Evolutionary conservation across 2,329 filamentous ascomycete genomes (phyloP).

Genomic region (Ceratocystis cacaofunesta): DNA sequence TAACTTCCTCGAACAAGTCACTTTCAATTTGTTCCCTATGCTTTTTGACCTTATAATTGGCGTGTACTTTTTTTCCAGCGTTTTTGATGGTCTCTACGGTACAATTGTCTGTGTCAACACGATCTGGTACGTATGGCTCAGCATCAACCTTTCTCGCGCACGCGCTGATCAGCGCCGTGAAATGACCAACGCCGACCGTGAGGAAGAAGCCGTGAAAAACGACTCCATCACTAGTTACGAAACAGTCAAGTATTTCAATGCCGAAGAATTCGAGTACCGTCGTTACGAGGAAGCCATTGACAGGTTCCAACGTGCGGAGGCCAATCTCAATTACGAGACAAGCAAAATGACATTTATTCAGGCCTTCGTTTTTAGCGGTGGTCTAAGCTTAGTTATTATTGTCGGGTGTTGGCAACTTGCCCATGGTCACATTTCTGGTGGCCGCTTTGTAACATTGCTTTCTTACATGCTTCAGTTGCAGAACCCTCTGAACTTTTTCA

Average conservation of each 20-base stretch:
- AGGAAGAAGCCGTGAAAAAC: constrained; percentile 95
- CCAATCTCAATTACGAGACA: constrained; percentile 60
- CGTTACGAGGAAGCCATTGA: constrained; percentile 57
- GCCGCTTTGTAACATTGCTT: constrained; percentile 57
- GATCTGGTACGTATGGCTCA: constrained; percentile 92
- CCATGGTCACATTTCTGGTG: constrained; percentile 47
- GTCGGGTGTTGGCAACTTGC: constrained; percentile 66
- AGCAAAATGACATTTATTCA: constrained; percentile 71
- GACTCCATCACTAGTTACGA: constrained; percentile 99
- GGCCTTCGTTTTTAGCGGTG: constrained; percentile 64
- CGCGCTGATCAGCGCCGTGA: constrained; percentile 77
- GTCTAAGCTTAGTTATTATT: constrained; percentile 55
- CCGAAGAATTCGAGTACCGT: constrained; percentile 62
- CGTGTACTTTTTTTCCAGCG: constrained; percentile 62
- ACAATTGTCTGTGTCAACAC: constrained; percentile 81
- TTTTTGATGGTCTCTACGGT: constrained; percentile 47
- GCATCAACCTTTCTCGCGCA: constrained; percentile 88
- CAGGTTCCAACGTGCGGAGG: constrained; percentile 59
- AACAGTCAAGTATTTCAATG: constrained; percentile 83
- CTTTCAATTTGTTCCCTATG: constrained; percentile 92
- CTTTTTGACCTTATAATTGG: constrained; percentile 76
- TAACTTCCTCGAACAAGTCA: constrained; percentile 88
- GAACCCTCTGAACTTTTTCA: constrained; percentile 72
- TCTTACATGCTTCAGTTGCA: constrained; percentile 70
- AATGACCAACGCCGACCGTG: constrained; percentile 88